Evolutionary conservation across 2,329 filamentous ascomycete species (phyloP).

Genomic region (Exophiala lecanii-corni): DNA sequence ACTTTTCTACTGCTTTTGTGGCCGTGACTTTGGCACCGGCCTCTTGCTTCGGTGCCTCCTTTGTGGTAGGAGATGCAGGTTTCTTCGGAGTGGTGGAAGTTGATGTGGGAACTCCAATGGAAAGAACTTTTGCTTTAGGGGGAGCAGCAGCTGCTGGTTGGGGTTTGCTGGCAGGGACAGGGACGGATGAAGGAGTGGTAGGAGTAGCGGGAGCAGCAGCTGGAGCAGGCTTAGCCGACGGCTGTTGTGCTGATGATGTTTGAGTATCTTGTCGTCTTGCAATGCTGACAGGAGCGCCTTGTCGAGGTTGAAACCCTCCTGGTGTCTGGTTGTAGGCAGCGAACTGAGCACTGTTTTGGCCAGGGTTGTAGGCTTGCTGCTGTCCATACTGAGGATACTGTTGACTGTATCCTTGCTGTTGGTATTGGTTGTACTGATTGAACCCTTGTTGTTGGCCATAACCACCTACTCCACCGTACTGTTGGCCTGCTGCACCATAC

Average conservation of each 20-base stretch:
- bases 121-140: slow-evolving; percentile 63
- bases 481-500: slow-evolving; percentile 41
- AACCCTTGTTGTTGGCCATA: slow-evolving; percentile 48
- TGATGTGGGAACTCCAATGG: slow-evolving; percentile 56
- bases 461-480: too few relatives aligned
- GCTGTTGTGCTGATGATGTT: slow-evolving; percentile 42
- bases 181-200: slow-evolving; percentile 28
- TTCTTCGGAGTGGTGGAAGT: slow-evolving; percentile 34
- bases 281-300: slow-evolving; percentile 43
- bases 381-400: slow-evolving; percentile 43
- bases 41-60: slow-evolving; percentile 51
- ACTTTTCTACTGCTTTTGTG: slow-evolving; percentile 86
- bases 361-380: slow-evolving; percentile 44
- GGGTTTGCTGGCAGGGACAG: slow-evolving; percentile 28
- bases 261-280: slow-evolving; percentile 42
- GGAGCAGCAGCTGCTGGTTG: slow-evolving; percentile 32
- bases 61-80: slow-evolving; percentile 50
- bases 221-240: slow-evolving; percentile 46
- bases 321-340: slow-evolving; percentile 39
- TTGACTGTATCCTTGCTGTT: slow-evolving; percentile 44
- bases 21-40: slow-evolving; percentile 77
- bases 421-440: slow-evolving; percentile 54
- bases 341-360: slow-evolving; percentile 43
- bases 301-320: slow-evolving; percentile 36
- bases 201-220: slow-evolving; percentile 38